phyloP scores from a whole-genome alignment of 148 eudicot genomes.

The Rhododendron henanense region DNA sequence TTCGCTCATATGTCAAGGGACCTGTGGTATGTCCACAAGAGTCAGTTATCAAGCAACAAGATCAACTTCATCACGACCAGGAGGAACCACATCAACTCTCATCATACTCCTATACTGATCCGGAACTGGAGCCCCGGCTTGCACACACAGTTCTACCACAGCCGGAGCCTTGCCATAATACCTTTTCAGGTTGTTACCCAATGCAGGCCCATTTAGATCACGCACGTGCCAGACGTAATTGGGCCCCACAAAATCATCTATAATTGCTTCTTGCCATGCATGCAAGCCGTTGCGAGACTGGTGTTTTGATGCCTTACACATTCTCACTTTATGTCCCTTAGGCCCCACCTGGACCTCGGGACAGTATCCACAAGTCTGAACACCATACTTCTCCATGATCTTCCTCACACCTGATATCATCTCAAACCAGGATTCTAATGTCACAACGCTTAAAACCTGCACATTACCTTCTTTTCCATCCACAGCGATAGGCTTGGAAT shows the following conservation, averaged over 20 bases:
- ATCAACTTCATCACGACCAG: conserved; percentile 62
- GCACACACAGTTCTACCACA: conserved; percentile 62
- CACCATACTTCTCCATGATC: conserved; percentile 56
- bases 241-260: conserved; percentile 58
- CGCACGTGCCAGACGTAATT: conserved; percentile 66
- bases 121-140: conserved; percentile 61
- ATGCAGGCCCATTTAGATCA: conserved; percentile 36
- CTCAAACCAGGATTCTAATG: conserved; percentile 49
- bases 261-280: conserved; percentile 68
- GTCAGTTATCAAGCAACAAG: conserved; percentile 48
- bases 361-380: conserved; percentile 64
- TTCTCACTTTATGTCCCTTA: conserved; percentile 62
- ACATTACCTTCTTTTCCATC: conserved; percentile 18
- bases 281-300: conserved; percentile 68
- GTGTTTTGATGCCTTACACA: conserved; percentile 61
- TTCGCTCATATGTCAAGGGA: neutral
- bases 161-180: conserved; percentile 70
- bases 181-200: conserved; percentile 44
- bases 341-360: conserved; percentile 71
- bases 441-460: conserved; percentile 30
- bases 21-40: neutral
- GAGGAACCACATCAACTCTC: conserved; percentile 71
- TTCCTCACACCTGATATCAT: conserved; percentile 53
- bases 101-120: conserved; percentile 50
- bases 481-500: conserved; percentile 12